Base-by-base conservation (phyloP, 2,329 filamentous ascomycete genomes). In the Aureobasidium sp. region DNA sequence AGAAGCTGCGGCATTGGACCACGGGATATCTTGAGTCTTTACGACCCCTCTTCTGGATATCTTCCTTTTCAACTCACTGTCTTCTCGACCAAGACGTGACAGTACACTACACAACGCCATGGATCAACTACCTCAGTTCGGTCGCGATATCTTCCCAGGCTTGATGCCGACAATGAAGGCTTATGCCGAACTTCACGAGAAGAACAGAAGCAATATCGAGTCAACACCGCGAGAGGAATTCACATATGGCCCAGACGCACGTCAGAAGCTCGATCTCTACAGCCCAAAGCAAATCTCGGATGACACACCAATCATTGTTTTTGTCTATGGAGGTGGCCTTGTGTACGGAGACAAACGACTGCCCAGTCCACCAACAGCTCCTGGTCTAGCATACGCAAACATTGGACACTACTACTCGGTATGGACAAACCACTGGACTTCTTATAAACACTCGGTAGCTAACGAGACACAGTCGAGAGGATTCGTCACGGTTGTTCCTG, bases 201-300 rank as follows among this genome's bases (percentile, higher is more conserved):
- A 65, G 33, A 69, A 70, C 40, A 64, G 65, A n/a, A 60, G 58
- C 35, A 49, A n/a, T 22, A 69, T 70, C 54, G 68, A 62, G 9
- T 67, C 68, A 11, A 62, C 65, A 14, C 53, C 47, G 27, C 63
- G 64, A 33, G 62, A 72, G 49, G 74, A 72, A 12, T 66, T 72
- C 64, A 63, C 61, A 5, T 77, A 77, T 61, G 75, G 75, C 4
- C 64, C 67, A 2, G 63, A 73, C 37, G 64, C 69, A 11, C 71
- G 76, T 12, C 75, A 77, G 14, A 64, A 72, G 40, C 69, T 78
- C 19, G 76, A 78, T 62, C 60, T 77, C 42, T 78, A 78, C 65
- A 70, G 58, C 35, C 71, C 66, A 4, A 42, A 63, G 9, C 63
- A 64, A 6, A 58, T 67, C 12, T 63, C 39, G 8, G 49, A 67